Percentiles rank a stretch among this genome's conserved stretches.
Evolutionary conservation across 139 green algal species (phyloP).

Genomic region (Ettlia oleoabundans): DNA sequence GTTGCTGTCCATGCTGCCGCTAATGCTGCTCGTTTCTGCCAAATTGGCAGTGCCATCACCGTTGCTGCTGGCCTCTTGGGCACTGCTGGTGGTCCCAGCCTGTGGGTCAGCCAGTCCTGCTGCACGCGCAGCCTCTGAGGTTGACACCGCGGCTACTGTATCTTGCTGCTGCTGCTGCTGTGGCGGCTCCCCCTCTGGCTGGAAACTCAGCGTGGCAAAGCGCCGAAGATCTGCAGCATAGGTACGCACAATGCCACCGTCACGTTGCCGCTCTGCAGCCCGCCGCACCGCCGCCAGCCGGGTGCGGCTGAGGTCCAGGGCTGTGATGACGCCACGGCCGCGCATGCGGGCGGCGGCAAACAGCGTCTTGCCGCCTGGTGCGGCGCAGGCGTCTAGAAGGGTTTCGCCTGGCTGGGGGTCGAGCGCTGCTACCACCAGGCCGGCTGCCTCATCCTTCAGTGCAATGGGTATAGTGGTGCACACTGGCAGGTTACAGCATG

Average conservation of each 20-base stretch:
- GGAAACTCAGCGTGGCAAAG: not conserved
- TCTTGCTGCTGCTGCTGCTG: too few species aligned
- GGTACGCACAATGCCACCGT: conserved; percentile 32
- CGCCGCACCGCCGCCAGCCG: conserved; percentile 47
- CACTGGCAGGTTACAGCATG: not conserved
- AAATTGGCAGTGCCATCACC: not conserved
- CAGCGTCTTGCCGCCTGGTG: conserved; percentile 89
- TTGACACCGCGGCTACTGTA: too few species aligned
- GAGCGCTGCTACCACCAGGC: conserved; percentile 82
- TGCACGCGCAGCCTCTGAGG: too few species aligned
- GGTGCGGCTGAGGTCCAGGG: conserved; percentile 52
- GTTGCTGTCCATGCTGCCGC: not conserved
- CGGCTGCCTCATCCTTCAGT: conserved; percentile 88
- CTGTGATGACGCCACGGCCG: conserved; percentile 58
- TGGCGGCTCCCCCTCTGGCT: not conserved
- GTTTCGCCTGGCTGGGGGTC: conserved; percentile 78
- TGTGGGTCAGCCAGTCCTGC: too few species aligned
- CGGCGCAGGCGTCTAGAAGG: conserved; percentile 89
- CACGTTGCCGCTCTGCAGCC: conserved; percentile 37
- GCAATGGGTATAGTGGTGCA: not conserved
- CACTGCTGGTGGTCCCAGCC: too few species aligned
- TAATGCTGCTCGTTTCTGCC: not conserved
- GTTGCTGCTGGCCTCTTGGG: too few species aligned
- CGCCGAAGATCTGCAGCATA: conserved; percentile 45
- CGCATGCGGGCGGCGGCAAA: conserved; percentile 79